Conservation (phyloP, 1,139 yeast genomes). For the Suhomyces anneliseae region DNA sequence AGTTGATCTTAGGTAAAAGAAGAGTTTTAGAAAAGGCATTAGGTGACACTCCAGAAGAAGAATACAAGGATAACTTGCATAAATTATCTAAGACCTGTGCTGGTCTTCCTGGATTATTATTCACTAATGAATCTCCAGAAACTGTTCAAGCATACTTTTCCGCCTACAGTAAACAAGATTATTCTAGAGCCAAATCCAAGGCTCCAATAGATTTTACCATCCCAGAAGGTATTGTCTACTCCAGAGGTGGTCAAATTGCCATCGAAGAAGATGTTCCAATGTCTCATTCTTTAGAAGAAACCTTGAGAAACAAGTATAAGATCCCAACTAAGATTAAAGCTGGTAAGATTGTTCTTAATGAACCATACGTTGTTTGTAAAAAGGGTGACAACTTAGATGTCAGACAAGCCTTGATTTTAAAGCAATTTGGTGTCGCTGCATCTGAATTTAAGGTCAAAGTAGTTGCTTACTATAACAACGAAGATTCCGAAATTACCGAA, state of each 20-base stretch:
- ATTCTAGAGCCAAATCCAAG: slow-evolving; percentile 82
- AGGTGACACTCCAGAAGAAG: slow-evolving; percentile 85
- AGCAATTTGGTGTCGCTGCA: slow-evolving; percentile 94
- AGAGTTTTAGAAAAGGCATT: slow-evolving; percentile 90
- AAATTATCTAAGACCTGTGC: slow-evolving; percentile 56
- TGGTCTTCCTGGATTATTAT: slow-evolving; percentile 84
- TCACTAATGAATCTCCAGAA: slow-evolving; percentile 83
- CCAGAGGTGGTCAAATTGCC: slow-evolving; percentile 93
- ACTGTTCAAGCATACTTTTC: slow-evolving; percentile 84
- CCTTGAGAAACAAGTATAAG: slow-evolving; percentile 82
- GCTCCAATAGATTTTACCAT: slow-evolving; percentile 81
- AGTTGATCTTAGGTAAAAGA: slow-evolving; percentile 85
- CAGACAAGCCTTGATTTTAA: slow-evolving; percentile 86
- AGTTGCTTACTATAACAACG: slow-evolving; percentile 73
- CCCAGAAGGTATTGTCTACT: slow-evolving; percentile 88
- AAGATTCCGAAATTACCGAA: slow-evolving; percentile 36
- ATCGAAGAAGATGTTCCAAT: slow-evolving; percentile 92
- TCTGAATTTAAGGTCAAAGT: slow-evolving; percentile 83
- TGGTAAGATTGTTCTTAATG: slow-evolving; percentile 78
- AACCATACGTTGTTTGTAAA: slow-evolving; percentile 77
- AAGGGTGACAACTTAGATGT: slow-evolving; percentile 83
- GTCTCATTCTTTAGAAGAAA: slow-evolving; percentile 93
- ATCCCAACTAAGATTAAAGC: slow-evolving; percentile 88
- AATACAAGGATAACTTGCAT: slow-evolving; percentile 80
- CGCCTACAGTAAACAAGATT: slow-evolving; percentile 77